Conservation (phyloP, 2,329 filamentous ascomycete genomes). For the Aspergillus aculeatus region DNA sequence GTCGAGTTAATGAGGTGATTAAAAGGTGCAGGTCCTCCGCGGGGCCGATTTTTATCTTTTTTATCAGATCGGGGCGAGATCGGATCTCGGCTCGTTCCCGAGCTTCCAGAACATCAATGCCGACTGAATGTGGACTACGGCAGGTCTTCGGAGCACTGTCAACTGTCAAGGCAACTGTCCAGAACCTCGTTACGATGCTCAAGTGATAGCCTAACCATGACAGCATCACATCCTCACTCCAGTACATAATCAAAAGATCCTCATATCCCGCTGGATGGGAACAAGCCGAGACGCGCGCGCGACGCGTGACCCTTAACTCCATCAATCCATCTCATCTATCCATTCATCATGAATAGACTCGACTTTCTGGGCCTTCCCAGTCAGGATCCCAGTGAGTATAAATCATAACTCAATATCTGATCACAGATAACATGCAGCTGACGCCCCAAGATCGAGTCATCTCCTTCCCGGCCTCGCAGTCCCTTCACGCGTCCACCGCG, state of each 20-base stretch:
- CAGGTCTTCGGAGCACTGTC: neutral
- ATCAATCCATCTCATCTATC: neutral
- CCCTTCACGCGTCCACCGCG: slow-evolving; percentile 30
- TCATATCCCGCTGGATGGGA: neutral
- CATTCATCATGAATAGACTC: neutral
- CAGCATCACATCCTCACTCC: neutral
- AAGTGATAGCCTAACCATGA: neutral
- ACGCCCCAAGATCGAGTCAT: slow-evolving; percentile 29
- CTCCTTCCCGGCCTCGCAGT: slow-evolving; percentile 40
- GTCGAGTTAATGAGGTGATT: no score
- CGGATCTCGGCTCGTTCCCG: neutral
- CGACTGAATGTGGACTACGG: neutral
- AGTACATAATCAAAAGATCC: no score
- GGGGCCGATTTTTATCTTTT: neutral
- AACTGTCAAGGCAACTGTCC: neutral
- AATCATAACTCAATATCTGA: neutral
- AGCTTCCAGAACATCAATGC: neutral
- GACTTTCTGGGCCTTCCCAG: neutral
- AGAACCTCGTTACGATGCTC: neutral
- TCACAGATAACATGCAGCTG: neutral
- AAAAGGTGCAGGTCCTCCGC: neutral
- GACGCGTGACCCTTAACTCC: neutral
- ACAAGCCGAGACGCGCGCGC: neutral
- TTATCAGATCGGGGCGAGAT: neutral
- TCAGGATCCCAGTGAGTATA: neutral